phyloP scores from a whole-genome alignment of 441 rosid species.

The Kokia cookei region DNA sequence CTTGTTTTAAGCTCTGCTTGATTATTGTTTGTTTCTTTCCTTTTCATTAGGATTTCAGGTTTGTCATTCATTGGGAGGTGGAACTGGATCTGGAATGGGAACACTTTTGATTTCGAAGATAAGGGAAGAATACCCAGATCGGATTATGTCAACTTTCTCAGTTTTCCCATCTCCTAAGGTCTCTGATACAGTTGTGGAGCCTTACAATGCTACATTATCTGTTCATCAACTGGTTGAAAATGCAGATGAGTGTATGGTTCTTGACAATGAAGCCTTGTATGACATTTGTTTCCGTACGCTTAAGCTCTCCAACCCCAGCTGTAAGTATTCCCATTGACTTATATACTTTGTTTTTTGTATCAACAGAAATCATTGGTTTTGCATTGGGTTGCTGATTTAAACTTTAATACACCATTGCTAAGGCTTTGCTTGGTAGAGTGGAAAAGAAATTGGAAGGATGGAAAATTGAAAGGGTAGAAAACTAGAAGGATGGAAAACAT shows the following conservation, averaged over 20 bases:
- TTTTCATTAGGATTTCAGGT: conserved; percentile 43
- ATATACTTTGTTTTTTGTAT: neutral
- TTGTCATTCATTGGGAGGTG: conserved; percentile 62
- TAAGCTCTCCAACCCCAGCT: conserved; percentile 60
- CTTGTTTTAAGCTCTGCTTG: neutral
- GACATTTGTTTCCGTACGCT: conserved; percentile 65
- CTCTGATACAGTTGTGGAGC: conserved; percentile 62
- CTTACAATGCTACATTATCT: conserved; percentile 56
- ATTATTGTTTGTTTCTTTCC: neutral
- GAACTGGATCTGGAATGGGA: conserved; percentile 66
- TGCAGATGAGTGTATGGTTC: conserved; percentile 62
- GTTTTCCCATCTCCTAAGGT: conserved; percentile 64
- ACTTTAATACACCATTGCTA: neutral
- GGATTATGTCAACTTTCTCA: conserved; percentile 67
- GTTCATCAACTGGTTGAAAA: conserved; percentile 63
- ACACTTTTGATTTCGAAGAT: conserved; percentile 57
- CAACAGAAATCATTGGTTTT: neutral
- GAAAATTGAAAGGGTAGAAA: too few relatives aligned
- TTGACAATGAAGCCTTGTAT: conserved; percentile 58
- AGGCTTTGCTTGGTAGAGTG: too few relatives aligned
- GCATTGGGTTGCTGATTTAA: neutral
- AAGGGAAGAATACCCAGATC: conserved; percentile 58
- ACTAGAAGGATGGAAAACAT: too few relatives aligned
- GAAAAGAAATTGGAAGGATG: too few relatives aligned
- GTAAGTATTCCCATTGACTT: conserved; percentile 22